phyloP scores from a whole-genome alignment of 192 early-diverging fungal genomes.

The Backusella parvicylindrica region DNA sequence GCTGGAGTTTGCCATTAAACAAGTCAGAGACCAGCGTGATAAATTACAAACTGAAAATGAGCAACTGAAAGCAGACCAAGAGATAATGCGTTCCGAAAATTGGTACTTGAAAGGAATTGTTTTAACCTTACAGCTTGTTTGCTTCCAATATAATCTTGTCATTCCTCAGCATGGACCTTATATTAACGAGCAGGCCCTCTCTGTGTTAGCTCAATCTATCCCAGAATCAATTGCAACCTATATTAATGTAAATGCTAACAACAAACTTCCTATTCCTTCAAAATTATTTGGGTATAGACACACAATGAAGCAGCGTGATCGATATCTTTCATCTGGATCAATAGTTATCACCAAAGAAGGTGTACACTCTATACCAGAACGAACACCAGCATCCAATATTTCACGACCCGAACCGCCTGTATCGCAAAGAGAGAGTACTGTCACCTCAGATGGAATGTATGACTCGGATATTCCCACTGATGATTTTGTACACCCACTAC shows the following conservation, averaged over 20 bases:
- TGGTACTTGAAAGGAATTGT: slow-evolving; percentile 48
- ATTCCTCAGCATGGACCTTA: slow-evolving; percentile 32
- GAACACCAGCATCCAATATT: not conserved
- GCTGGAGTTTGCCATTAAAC: slow-evolving; percentile 70
- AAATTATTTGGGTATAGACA: slow-evolving; percentile 19
- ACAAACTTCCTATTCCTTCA: slow-evolving; percentile 21
- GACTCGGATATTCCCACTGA: slow-evolving; percentile 11
- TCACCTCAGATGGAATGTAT: slow-evolving; percentile 6
- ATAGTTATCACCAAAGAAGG: slow-evolving; percentile 11
- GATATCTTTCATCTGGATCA: slow-evolving; percentile 7
- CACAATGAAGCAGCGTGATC: slow-evolving; percentile 17
- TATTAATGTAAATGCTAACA: slow-evolving; percentile 27
- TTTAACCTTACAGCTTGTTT: slow-evolving; percentile 36
- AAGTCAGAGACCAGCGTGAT: slow-evolving; percentile 58
- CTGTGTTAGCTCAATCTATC: slow-evolving; percentile 17
- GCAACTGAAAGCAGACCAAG: slow-evolving; percentile 42
- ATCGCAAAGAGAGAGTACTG: not conserved
- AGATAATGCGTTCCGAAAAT: slow-evolving; percentile 43
- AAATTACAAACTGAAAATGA: slow-evolving; percentile 40
- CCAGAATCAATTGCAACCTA: slow-evolving; percentile 22
- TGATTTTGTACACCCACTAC: not conserved
- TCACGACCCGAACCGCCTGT: not conserved
- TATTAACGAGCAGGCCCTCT: slow-evolving; percentile 25
- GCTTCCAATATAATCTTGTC: slow-evolving; percentile 24
- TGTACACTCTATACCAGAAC: slow-evolving; percentile 1